phyloP scores from a whole-genome alignment of 2,329 filamentous ascomycete species.

The Sporothrix mexicana region DNA sequence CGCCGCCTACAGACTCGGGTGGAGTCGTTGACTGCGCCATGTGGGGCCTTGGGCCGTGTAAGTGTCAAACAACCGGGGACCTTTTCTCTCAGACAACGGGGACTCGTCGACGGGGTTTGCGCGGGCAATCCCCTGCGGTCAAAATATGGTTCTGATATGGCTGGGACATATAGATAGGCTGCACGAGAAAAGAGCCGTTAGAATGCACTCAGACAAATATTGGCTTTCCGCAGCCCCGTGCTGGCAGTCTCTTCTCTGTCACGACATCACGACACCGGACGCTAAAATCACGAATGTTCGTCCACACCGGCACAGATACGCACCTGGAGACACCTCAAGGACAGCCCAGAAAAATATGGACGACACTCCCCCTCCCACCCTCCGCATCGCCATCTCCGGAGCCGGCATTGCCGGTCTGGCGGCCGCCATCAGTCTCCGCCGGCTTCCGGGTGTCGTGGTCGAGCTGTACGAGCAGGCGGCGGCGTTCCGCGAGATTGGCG shows the following conservation, averaged over 20 bases:
- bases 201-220: not conserved
- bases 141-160: not conserved
- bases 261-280: conserved; percentile 24
- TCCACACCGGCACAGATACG: not conserved
- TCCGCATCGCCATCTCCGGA: conserved; percentile 18
- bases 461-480: conserved; percentile 3
- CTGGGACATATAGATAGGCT: not conserved
- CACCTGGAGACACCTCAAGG: too few species aligned
- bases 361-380: not conserved
- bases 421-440: not conserved
- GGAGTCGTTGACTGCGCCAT: not conserved
- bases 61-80: not conserved
- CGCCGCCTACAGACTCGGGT: conserved; percentile 3
- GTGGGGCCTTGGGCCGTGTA: conserved; percentile 6
- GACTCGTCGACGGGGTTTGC: not conserved
- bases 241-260: not conserved
- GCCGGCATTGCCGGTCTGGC: conserved; percentile 4
- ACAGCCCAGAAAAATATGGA: too few species aligned
- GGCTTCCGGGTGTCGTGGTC: not conserved
- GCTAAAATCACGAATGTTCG: not conserved
- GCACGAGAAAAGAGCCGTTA: not conserved
- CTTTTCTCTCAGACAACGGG: not conserved
- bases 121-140: not conserved
- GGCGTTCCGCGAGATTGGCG: conserved; percentile 6
- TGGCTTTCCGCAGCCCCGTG: not conserved